phyloP scores from a whole-genome alignment of 768 basidiomycete species.

The Paxillus rubicundulus region DNA sequence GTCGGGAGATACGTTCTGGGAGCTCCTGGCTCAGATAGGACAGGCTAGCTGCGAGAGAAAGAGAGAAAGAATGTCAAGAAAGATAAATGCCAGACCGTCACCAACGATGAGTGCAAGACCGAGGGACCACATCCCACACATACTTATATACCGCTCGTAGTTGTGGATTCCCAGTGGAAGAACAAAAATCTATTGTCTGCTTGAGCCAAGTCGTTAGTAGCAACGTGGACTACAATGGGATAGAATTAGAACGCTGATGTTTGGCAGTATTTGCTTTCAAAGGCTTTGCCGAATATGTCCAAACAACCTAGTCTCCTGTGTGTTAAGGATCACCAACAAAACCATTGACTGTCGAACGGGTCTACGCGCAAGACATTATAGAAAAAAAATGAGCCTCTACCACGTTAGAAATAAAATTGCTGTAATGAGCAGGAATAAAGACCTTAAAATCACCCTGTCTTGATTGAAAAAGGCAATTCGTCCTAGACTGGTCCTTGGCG shows the following conservation, averaged over 20 bases:
- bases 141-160: conserved; percentile 1
- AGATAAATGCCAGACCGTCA: background rate
- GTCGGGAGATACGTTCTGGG: background rate
- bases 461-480: background rate
- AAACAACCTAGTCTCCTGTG: too few relatives aligned
- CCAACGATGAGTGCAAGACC: background rate
- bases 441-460: background rate
- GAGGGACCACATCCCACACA: background rate
- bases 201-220: background rate
- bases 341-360: too few relatives aligned
- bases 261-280: conserved; percentile 5
- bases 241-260: background rate
- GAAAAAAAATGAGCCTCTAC: background rate
- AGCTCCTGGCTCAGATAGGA: conserved; percentile 12
- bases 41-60: background rate
- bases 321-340: too few relatives aligned
- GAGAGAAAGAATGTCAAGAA: background rate
- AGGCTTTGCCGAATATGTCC: background rate
- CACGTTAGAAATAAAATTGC: background rate
- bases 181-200: conserved; percentile 9
- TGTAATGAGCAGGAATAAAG: background rate
- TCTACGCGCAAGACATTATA: too few relatives aligned
- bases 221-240: conserved; percentile 3
- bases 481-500: background rate
- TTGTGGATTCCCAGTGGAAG: conserved; percentile 2